Conservation (phyloP, 768 basidiomycete species). For the Lactifluus volemus region DNA sequence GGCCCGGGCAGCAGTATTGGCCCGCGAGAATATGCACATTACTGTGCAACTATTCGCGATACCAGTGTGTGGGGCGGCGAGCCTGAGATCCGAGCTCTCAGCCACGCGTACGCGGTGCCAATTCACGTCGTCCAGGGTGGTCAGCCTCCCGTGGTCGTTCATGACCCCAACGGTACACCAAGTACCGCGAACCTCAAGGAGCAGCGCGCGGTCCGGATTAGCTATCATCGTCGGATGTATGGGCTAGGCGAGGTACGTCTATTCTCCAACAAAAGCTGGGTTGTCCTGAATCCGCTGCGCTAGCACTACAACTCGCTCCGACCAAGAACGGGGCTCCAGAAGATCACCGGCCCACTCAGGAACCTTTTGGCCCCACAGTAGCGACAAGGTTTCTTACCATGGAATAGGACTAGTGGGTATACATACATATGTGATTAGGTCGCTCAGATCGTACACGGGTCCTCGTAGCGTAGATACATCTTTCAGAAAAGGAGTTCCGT, state of each 20-base stretch:
- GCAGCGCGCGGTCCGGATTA: conserved; percentile 51
- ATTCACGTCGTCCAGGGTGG: conserved; percentile 89
- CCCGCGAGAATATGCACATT: conserved; percentile 51
- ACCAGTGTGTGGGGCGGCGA: conserved; percentile 97
- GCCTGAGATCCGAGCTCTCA: conserved; percentile 89
- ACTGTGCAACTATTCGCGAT: conserved; percentile 69
- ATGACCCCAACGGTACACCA: conserved; percentile 44
- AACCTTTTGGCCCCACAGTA: conserved; percentile 7
- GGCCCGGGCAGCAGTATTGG: conserved; percentile 67
- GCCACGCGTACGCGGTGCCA: conserved; percentile 68
- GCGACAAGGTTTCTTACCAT: not conserved
- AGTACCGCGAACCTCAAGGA: conserved; percentile 29
- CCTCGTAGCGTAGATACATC: not conserved
- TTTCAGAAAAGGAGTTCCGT: conserved; percentile 60
- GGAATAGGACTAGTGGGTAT: not conserved
- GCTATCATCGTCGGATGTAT: conserved; percentile 91
- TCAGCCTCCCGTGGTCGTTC: conserved; percentile 74
- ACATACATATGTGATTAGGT: not conserved
- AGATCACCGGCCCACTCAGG: conserved; percentile 16
- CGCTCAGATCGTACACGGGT: not conserved
- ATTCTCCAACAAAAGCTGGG: not conserved
- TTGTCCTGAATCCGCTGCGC: not conserved
- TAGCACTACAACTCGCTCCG: conserved; percentile 88
- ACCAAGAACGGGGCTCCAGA: conserved; percentile 33
- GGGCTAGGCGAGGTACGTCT: conserved; percentile 85